These are phyloP conservation scores for Mucor circinelloides DNA, from an alignment of 371 early-diverging fungal species.

Conservation along the genomic window DNA sequence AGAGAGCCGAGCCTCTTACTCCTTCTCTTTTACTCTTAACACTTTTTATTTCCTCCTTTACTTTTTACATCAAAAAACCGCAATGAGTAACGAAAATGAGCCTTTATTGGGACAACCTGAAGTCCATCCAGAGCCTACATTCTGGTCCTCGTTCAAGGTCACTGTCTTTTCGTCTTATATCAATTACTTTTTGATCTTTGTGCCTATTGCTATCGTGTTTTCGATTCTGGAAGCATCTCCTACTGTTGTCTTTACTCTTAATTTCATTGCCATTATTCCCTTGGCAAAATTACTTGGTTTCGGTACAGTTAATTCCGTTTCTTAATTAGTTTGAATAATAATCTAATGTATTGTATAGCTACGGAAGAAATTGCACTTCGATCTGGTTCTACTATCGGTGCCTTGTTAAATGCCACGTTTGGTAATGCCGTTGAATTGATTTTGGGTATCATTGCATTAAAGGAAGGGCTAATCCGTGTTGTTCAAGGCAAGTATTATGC, in stretches of 20 bases:
- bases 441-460: slow-evolving; percentile 76
- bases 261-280: slow-evolving; percentile 91
- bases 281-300: slow-evolving; percentile 72
- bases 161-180: slow-evolving; percentile 51
- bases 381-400: slow-evolving; percentile 38
- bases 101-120: slow-evolving; percentile 25
- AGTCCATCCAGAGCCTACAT: slow-evolving; percentile 18
- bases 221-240: slow-evolving; percentile 61
- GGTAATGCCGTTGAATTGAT: slow-evolving; percentile 76
- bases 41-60: too few species aligned
- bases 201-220: slow-evolving; percentile 82
- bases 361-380: slow-evolving; percentile 52
- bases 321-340: not conserved
- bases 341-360: slow-evolving; percentile 29
- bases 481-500: slow-evolving; percentile 57
- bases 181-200: slow-evolving; percentile 71
- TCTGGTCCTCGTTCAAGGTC: slow-evolving; percentile 35
- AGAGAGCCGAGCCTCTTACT: not conserved
- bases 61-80: not conserved
- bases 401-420: slow-evolving; percentile 31
- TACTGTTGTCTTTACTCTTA: slow-evolving; percentile 76
- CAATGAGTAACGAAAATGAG: slow-evolving; percentile 26
- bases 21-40: too few species aligned
- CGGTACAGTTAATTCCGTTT: slow-evolving; percentile 20
- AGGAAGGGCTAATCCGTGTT: slow-evolving; percentile 69